phyloP scores from a whole-genome alignment of 768 basidiomycete species.

The Vararia minispora region DNA sequence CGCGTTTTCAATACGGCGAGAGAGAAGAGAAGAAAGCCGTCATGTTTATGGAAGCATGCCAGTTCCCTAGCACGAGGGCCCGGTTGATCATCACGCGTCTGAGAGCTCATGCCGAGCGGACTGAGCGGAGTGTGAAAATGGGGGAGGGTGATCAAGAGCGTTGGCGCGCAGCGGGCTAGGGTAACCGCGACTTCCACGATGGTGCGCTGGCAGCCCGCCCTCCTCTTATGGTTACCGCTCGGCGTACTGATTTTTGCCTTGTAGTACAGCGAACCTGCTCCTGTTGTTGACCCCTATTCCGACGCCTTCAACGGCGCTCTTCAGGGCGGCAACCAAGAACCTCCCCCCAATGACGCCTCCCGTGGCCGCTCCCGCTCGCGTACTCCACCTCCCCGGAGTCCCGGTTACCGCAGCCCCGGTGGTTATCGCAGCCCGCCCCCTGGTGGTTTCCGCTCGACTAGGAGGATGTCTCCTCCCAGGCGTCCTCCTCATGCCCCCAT shows the following conservation, averaged over 20 bases:
- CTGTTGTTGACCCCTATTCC: slow-evolving; percentile 68
- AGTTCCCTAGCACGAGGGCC: no score
- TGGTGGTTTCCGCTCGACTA: slow-evolving; percentile 32
- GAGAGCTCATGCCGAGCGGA: no score
- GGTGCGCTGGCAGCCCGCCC: slow-evolving; percentile 33
- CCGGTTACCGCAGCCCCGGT: slow-evolving; percentile 64
- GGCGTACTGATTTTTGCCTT: slow-evolving; percentile 11
- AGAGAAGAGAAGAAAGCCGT: no score
- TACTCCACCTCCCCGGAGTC: no score
- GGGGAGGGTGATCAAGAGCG: no score
- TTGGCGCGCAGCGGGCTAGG: no score
- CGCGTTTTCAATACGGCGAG: no score
- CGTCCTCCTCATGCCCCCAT: slow-evolving; percentile 64
- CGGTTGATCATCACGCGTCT: no score
- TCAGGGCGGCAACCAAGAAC: slow-evolving; percentile 45
- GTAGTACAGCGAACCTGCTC: slow-evolving; percentile 56
- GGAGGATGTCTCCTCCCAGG: slow-evolving; percentile 40
- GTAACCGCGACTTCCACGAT: slow-evolving; percentile 46
- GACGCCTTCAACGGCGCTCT: slow-evolving; percentile 70
- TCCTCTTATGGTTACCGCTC: slow-evolving; percentile 10
- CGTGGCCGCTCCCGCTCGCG: slow-evolving; percentile 71
- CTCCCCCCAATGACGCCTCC: slow-evolving; percentile 50
- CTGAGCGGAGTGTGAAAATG: no score
- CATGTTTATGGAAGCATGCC: no score
- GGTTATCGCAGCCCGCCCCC: slow-evolving; percentile 45